Evolutionary conservation across 2,329 filamentous ascomycete genomes (phyloP), one percentile per base, ranked within the genome.

Genomic region (Monilinia aucupariae): DNA sequence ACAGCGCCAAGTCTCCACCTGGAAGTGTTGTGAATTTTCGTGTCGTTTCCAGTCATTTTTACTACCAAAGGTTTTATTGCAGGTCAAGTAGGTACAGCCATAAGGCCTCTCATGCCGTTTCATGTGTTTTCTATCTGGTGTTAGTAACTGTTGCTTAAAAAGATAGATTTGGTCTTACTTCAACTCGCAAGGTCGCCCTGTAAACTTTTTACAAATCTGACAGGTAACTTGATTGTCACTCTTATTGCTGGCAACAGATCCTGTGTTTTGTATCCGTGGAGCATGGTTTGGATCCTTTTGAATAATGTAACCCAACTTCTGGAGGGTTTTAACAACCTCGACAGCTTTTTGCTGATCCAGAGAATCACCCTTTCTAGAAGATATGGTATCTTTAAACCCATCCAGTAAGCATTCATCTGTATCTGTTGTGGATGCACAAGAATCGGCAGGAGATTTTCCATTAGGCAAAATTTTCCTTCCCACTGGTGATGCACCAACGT

Each of bases 21-120:
- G 84, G 65, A 83, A 85, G 73, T 96, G 92, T 71, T 93, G 89
- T 20, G 83, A 85, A 67, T 85, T 88, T 71, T 97, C 93, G 71
- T 97, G 92, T 1, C 92, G 85, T 73, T 96, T 96, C 92, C 86
- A 97, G 75, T 97, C 92, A 64, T 91, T 92, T 73, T 96, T 96
- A 74, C 89, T 92, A n/a, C 92, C 92, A 68, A 96, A 96, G 0
- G 73, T 79, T 71, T 91, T 92, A 55, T 76, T 74, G 71, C 92
- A 96, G 37, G 77, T 75, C 10, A 79, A 75, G 67, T 86, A 89
- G 0, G 91, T 96, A 74, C 92, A 97, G 15, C 86, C 86, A 66
- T 93, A 96, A 0, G 91, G 92, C 67, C 85, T 86, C 9, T 84
- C 81, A 73, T 97, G 92, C 1, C 92, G 85, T 72, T 91, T 93